Evolutionary conservation across 805 yeast genomes (phyloP), one percentile per base, ranked within the genome.

Genomic region (Starmerella bacillaris): DNA sequence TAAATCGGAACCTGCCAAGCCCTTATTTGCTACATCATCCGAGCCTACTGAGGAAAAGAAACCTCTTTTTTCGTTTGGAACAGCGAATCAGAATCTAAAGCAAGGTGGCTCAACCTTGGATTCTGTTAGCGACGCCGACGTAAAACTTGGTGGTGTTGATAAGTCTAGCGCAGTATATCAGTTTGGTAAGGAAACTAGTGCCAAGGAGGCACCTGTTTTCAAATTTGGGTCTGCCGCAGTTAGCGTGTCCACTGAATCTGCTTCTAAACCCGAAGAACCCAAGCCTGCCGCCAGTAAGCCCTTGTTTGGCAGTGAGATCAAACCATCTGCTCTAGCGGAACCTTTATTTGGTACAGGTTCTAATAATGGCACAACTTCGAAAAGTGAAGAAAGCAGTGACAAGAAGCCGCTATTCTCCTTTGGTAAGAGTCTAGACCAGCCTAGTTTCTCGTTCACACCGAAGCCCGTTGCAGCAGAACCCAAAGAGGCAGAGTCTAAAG

Each of bases 361-460:
- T n/a, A n/a, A n/a, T n/a, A n/a, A n/a, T n/a, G n/a, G n/a, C n/a
- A n/a, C n/a, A n/a, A n/a, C n/a, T n/a, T n/a, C n/a, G n/a, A n/a
- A n/a, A n/a, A n/a, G n/a, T n/a, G n/a, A n/a, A n/a, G n/a, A n/a
- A n/a, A n/a, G n/a, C n/a, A n/a, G n/a, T n/a, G n/a, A n/a, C n/a
- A n/a, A n/a, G n/a, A n/a, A 42, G 35, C 43, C 45, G 7, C 15
- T 48, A 18, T 55, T 55, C 41, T 30, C 46, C 14, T 56, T 54
- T 39, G 50, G 49, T n/a, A 29, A 36, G 5, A 5, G 33, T 21
- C 18, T 28, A 12, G n/a, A 12, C 20, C 6, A 17, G 8, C 33
- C 33, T 28, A 34, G 36, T 3, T 15, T 30, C 8, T 24, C 21
- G 19, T 5, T 20, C 8, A 19, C 27, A 20, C 18, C n/a, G 12